phyloP scores from a whole-genome alignment of 768 basidiomycete genomes.

The Leccinum barrowsii region DNA sequence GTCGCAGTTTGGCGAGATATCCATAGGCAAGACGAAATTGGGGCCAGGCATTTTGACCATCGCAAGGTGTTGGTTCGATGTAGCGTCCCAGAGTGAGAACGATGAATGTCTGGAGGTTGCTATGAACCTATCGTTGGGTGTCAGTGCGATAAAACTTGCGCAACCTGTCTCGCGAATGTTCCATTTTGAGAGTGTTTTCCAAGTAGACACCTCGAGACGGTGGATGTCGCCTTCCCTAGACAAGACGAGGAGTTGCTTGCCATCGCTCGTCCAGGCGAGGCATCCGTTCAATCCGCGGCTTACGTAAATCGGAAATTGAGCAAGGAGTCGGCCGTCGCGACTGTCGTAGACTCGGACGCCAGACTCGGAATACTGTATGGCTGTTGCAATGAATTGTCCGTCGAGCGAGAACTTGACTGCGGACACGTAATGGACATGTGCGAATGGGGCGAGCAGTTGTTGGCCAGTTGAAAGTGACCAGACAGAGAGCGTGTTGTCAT shows the following conservation, averaged over 20 bases:
- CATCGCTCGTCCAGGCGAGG: not conserved
- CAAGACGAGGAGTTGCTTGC: not conserved
- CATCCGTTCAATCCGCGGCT: too few relatives aligned
- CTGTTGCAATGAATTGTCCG: not conserved
- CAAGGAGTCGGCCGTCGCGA: too few relatives aligned
- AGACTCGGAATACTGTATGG: too few relatives aligned
- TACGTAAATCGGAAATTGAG: too few relatives aligned
- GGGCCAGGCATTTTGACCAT: not conserved
- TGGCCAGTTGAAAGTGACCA: not conserved
- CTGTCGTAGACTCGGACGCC: not conserved
- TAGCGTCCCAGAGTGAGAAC: not conserved
- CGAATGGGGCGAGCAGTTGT: not conserved
- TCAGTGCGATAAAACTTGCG: not conserved
- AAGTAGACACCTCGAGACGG: not conserved
- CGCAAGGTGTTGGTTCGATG: not conserved
- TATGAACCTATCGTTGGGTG: not conserved
- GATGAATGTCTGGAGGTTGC: not conserved
- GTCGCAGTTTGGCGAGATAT: not conserved
- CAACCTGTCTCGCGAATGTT: too few relatives aligned
- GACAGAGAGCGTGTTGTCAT: not conserved
- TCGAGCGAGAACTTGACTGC: not conserved
- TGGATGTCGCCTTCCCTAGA: not conserved
- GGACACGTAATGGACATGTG: not conserved
- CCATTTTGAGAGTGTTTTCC: too few relatives aligned
- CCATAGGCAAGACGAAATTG: not conserved